These are phyloP conservation scores for Suhomyces yuchorum DNA, from an alignment of 1,139 yeast genomes.

Conservation along the genomic window DNA sequence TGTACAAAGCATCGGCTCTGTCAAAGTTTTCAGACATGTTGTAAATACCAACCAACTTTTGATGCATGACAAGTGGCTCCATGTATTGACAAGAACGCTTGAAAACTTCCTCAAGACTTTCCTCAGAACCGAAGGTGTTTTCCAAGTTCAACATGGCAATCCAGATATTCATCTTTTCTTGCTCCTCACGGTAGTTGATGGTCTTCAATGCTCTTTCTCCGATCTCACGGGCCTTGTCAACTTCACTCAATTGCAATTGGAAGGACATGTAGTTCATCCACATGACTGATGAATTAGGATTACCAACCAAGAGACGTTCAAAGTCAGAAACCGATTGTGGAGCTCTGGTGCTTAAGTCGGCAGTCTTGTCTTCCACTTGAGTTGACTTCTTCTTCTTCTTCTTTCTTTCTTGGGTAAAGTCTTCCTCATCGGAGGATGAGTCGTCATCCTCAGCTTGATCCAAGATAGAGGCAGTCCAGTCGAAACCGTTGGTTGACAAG, in stretches of 20 bases:
- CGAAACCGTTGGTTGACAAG: conserved; percentile 79
- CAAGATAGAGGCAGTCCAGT: conserved; percentile 89
- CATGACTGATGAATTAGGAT: conserved; percentile 88
- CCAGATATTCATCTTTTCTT: conserved; percentile 93
- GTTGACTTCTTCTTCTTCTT: conserved; percentile 48
- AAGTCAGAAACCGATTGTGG: conserved; percentile 92
- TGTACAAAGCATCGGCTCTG: conserved; percentile 70
- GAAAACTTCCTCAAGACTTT: conserved; percentile 76
- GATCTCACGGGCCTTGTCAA: conserved; percentile 91
- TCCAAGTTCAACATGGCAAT: conserved; percentile 93
- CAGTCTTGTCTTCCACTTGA: conserved; percentile 76
- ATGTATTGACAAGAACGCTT: conserved; percentile 84
- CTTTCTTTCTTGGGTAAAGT: conserved; percentile 49
- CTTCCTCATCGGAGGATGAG: conserved; percentile 59
- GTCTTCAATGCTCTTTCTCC: conserved; percentile 92
- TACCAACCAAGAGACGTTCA: conserved; percentile 86
- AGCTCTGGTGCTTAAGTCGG: conserved; percentile 76
- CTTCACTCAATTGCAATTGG: conserved; percentile 90
- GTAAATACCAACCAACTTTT: conserved; percentile 74
- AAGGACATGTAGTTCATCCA: conserved; percentile 99
- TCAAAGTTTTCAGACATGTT: conserved; percentile 69
- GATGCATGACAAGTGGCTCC: conserved; percentile 84
- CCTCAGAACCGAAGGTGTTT: conserved; percentile 87
- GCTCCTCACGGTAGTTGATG: conserved; percentile 88
- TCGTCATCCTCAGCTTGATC: conserved; percentile 70